A percentile compares a stretch with the other conserved stretches of the same genome.
Conservation (phyloP, 2,329 filamentous ascomycete species). For the Davidsoniella australis region DNA sequence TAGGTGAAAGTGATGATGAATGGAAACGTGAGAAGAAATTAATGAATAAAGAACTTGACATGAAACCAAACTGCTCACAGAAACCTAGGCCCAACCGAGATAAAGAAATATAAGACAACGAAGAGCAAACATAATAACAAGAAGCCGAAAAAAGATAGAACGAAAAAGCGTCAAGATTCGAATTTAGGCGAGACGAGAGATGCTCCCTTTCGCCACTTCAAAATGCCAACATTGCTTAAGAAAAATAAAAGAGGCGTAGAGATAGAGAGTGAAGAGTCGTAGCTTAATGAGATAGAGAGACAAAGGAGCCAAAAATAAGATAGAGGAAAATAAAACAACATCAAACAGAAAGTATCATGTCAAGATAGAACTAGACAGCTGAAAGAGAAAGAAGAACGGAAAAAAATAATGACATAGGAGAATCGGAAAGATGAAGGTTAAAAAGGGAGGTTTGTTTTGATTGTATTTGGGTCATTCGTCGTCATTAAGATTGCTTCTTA, state of each 20-base stretch:
- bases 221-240: not conserved
- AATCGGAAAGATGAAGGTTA: not conserved
- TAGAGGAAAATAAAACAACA: not conserved
- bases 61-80: not conserved
- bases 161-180: not conserved
- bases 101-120: not conserved
- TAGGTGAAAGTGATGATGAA: not conserved
- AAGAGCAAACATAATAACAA: not conserved
- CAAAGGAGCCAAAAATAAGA: not conserved
- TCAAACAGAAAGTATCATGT: not conserved
- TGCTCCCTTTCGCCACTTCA: not conserved
- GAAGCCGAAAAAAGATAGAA: not conserved
- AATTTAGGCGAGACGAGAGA: not conserved
- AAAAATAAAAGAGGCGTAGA: not conserved
- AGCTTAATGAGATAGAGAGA: not conserved
- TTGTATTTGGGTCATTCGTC: not conserved
- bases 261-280: not conserved
- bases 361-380: not conserved
- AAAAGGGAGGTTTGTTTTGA: not conserved
- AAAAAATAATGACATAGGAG: not conserved
- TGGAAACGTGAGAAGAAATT: not conserved
- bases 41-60: not conserved
- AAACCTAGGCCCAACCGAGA: too few species aligned
- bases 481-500: not conserved
- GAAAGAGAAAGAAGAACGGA: not conserved